Percentiles rank a stretch among this genome's conserved stretches.
These are phyloP conservation scores for Sporothrix brasiliensis DNA, from an alignment of 2,329 filamentous ascomycete genomes.

Conservation along the genomic window DNA sequence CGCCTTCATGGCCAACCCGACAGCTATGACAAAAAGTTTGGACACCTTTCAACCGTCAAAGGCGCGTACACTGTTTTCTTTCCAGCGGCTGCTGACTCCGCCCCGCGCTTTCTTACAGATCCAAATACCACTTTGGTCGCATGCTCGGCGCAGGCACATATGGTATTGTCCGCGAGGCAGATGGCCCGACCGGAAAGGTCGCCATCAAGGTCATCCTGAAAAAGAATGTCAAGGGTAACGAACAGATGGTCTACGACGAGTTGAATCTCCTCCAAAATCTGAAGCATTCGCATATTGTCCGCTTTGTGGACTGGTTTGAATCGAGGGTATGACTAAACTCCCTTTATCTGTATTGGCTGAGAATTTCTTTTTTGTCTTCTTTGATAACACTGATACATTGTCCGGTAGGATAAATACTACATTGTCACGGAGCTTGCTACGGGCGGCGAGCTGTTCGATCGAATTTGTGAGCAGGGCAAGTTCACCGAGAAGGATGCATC, in stretches of 20 bases:
- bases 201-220: slow-evolving; percentile 99
- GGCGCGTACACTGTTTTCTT: not conserved
- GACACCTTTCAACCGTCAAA: not conserved
- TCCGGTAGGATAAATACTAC: slow-evolving; percentile 90
- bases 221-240: slow-evolving; percentile 98
- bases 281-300: slow-evolving; percentile 93
- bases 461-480: slow-evolving; percentile 96
- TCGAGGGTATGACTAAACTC: slow-evolving; percentile 68
- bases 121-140: slow-evolving; percentile 87
- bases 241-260: slow-evolving; percentile 98
- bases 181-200: slow-evolving; percentile 79
- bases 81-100: not conserved
- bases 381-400: not conserved
- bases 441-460: slow-evolving; percentile 94
- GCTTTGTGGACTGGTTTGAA: slow-evolving; percentile 98
- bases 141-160: slow-evolving; percentile 97
- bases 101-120: slow-evolving; percentile 51
- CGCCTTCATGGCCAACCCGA: slow-evolving; percentile 95
- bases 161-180: slow-evolving; percentile 95
- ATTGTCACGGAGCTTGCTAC: slow-evolving; percentile 96
- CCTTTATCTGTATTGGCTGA: too few relatives aligned
- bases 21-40: slow-evolving; percentile 97
- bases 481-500: slow-evolving; percentile 99
- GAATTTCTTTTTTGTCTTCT: too few relatives aligned
- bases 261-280: slow-evolving; percentile 89